Base-by-base conservation (phyloP, 73 alveolate genomes). In the Paraurostyla sp. region DNA sequence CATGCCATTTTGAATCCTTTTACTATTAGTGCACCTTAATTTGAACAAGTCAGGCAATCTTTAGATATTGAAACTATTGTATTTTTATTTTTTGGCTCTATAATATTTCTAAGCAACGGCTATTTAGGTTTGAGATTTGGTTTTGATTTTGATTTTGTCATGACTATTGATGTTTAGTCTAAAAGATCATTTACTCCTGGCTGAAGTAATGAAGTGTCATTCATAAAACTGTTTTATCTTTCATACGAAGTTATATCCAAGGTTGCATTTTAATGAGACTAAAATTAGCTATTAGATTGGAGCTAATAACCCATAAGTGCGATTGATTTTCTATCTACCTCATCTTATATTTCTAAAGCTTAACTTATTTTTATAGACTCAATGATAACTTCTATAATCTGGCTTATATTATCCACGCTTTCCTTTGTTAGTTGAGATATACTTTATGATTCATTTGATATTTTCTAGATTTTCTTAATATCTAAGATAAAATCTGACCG, bases 1-100 rank as follows among this genome's bases (percentile, higher is more conserved):
- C 94, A 87, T 52, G 94, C 94, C 94, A 87, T 49, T 87, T 87
- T 87, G 41, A 87, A 87, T 0, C 85, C 94, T 23, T 76, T 80
- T 23, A 87, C 45, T 16, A 87, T 33, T 0, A 76, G 16, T 15
- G 92, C 91, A 36, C 54, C 58, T 54, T 87, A 63, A 27, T 88
- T 89, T 25, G 85, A 43, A 38, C 94, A 87, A 15, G 91, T 41
- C 40, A 87, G 35, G 73, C 94, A 87, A 0, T 78, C 68, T 23
- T 73, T 73, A 29, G 41, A 43, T 13, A 73, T 71, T 20, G 93
- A 85, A 25, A 85, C 71, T 18, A 73, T 56, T 25, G 42, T 48
- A 11, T 40, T 45, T 11, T 22, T 18, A 3, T 51, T 32, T 49
- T 48, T 48, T 18, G 42, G 42, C 30, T 73, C 86, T 0, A 65